Evolutionary conservation across 1,284 basidiomycete species (phyloP), one percentile per base, ranked within the genome.

Genomic region (Thecaphora thlaspeos): DNA sequence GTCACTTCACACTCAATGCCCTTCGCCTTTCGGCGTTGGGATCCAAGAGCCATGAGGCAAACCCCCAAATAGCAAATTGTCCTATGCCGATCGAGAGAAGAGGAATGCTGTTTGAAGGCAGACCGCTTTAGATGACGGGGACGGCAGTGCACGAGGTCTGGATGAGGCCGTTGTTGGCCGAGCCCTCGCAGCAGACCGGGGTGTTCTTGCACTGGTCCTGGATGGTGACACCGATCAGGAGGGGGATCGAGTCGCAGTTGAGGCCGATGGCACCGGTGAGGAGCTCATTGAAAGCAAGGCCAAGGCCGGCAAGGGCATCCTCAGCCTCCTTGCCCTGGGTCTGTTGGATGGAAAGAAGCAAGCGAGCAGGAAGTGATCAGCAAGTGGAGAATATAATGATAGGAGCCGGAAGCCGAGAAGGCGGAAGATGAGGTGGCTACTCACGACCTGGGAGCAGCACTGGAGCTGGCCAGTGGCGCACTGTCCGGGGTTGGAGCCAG

Each of bases 131-230:
- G 65, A 66, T 66, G 61, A 61, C 23, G 26, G 55, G 50, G 55
- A 69, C 36, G 43, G 62, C 58, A 41, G 63, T 67, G 62, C 66
- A 69, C 28, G 54, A 61, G 44, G 59, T 59, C 57, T 66, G 66
- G 40, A 69, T 18, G n/a, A 69, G 45, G 17, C 66, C 66, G 53
- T 69, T 69, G 55, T 66, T 57, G 45, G 54, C 62, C 14, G 40
- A 41, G 23, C 63, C 63, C 38, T 54, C 36, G 32, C 66, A 66
- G 52, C 62, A 69, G 22, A 67, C 55, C 19, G 64, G 44, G 23
- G 55, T 60, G 47, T 51, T 54, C 55, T 67, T 68, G 65, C 61
- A 68, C 28, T 39, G 50, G 65, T 64, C 60, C 50, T 59, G 51
- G 44, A 66, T 24, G n/a, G 51, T 40, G 26, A 50, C 47, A 46